Percentiles rank a stretch among this genome's conserved stretches.
These are phyloP conservation scores for Stachybotrys chlorohalonatus DNA, from an alignment of 2,329 filamentous ascomycete genomes.

Conservation along the genomic window DNA sequence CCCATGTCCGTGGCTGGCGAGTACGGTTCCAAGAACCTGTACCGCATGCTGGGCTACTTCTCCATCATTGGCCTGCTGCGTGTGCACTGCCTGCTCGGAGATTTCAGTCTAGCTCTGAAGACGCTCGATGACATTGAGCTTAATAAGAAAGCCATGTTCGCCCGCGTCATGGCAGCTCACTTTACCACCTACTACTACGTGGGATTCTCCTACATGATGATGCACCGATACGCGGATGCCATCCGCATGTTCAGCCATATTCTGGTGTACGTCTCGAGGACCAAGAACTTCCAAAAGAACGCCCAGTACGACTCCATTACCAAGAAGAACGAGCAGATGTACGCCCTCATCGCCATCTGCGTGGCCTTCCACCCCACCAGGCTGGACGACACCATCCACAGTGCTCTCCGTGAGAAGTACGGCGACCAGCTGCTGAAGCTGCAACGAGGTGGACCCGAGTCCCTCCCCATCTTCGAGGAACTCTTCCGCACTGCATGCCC, in stretches of 20 bases:
- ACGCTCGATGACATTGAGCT: slow-evolving; percentile 99
- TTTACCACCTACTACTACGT: slow-evolving; percentile 99
- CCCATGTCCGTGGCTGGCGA: slow-evolving; percentile 81
- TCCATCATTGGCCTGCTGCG: slow-evolving; percentile 95
- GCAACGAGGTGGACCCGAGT: slow-evolving; percentile 91
- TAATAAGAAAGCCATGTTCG: slow-evolving; percentile 99
- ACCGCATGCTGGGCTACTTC: slow-evolving; percentile 98
- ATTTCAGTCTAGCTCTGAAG: slow-evolving; percentile 97
- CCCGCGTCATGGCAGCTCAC: slow-evolving; percentile 97
- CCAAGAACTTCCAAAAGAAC: slow-evolving; percentile 99
- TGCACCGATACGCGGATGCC: slow-evolving; percentile 97
- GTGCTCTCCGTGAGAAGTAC: slow-evolving; percentile 95
- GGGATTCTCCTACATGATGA: slow-evolving; percentile 99
- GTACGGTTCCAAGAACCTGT: slow-evolving; percentile 88
- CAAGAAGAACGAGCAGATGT: slow-evolving; percentile 99
- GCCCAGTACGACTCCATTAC: slow-evolving; percentile 96
- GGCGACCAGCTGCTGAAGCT: slow-evolving; percentile 95
- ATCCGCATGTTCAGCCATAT: slow-evolving; percentile 99
- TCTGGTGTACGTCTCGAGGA: slow-evolving; percentile 94
- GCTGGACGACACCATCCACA: slow-evolving; percentile 98
- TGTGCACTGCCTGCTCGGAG: slow-evolving; percentile 91
- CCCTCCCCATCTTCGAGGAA: slow-evolving; percentile 95
- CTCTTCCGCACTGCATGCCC: slow-evolving; percentile 96
- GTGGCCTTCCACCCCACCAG: slow-evolving; percentile 96
- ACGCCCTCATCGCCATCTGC: slow-evolving; percentile 96